Percentiles rank a stretch among this genome's conserved stretches.
Conservation (phyloP, 1,139 yeast species). For the Hansenula sp. region DNA sequence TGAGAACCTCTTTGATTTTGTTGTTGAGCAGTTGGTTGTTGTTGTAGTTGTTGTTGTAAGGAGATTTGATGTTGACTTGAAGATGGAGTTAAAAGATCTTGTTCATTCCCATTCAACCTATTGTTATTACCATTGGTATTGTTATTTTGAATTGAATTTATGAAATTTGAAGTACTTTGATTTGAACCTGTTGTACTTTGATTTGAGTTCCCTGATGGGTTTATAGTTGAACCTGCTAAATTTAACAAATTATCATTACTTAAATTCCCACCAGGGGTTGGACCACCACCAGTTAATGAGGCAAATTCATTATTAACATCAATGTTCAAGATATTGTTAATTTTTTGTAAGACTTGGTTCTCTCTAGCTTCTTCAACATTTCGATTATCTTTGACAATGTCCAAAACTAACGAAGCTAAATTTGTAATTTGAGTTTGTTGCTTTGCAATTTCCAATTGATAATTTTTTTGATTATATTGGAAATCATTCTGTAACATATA, state of each 20-base stretch:
- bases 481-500: conserved; percentile 21
- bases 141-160: not conserved
- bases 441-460: conserved; percentile 20
- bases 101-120: not conserved
- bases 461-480: conserved; percentile 19
- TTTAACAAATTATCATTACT: conserved; percentile 1
- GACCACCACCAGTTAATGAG: conserved; percentile 6
- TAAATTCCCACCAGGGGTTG: not conserved
- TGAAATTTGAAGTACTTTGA: not conserved
- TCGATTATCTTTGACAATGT: conserved; percentile 19
- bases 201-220: not conserved
- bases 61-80: conserved; percentile 8
- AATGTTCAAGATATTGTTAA: conserved; percentile 16
- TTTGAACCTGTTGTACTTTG: not conserved
- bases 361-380: conserved; percentile 20
- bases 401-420: conserved; percentile 20
- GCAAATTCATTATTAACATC: conserved; percentile 17
- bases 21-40: too few relatives aligned
- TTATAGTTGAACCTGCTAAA: not conserved
- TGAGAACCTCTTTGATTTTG: conserved; percentile 8
- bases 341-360: conserved; percentile 16
- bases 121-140: not conserved
- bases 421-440: conserved; percentile 20
- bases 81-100: not conserved
- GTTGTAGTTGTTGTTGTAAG: conserved; percentile 6